phyloP scores from a whole-genome alignment of 768 basidiomycete species.

The Mycena chlorophos region DNA sequence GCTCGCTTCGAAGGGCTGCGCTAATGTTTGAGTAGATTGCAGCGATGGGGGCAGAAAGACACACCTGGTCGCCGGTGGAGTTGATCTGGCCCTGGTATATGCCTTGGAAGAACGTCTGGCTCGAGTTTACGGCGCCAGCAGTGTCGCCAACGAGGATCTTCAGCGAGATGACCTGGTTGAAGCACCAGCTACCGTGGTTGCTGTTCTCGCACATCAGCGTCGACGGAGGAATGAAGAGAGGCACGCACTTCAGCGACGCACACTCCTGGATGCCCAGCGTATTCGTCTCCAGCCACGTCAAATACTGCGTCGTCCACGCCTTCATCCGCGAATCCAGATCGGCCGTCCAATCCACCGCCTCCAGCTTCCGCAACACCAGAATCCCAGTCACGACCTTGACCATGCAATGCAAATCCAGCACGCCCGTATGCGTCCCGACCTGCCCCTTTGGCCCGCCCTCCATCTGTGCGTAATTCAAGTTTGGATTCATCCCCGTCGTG shows the following conservation, averaged over 20 bases:
- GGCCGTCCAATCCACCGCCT: conserved; percentile 54
- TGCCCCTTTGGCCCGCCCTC: conserved; percentile 41
- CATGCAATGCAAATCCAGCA: conserved; percentile 63
- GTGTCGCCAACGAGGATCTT: conserved; percentile 55
- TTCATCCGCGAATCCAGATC: conserved; percentile 51
- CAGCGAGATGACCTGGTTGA: conserved; percentile 58
- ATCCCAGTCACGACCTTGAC: conserved; percentile 56
- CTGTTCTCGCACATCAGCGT: conserved; percentile 31
- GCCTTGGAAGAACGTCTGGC: conserved; percentile 50
- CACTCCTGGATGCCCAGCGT: conserved; percentile 48
- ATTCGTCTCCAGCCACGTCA: conserved; percentile 54
- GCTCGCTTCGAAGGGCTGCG: conserved; percentile 57
- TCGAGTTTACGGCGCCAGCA: conserved; percentile 46
- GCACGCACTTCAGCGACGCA: conserved; percentile 50
- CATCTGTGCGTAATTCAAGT: conserved; percentile 60
- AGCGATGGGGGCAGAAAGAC: conserved; percentile 3
- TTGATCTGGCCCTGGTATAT: conserved; percentile 54
- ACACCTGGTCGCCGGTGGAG: conserved; percentile 57
- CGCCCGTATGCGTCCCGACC: conserved; percentile 50
- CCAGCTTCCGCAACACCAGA: conserved; percentile 50
- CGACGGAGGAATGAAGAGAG: background rate
- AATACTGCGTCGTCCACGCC: conserved; percentile 54
- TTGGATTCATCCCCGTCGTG: conserved; percentile 62
- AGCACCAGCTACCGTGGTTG: conserved; percentile 68
- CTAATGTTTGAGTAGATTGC: background rate